phyloP scores from a whole-genome alignment of 2,329 filamentous ascomycete genomes.

The Alternaria dauci region DNA sequence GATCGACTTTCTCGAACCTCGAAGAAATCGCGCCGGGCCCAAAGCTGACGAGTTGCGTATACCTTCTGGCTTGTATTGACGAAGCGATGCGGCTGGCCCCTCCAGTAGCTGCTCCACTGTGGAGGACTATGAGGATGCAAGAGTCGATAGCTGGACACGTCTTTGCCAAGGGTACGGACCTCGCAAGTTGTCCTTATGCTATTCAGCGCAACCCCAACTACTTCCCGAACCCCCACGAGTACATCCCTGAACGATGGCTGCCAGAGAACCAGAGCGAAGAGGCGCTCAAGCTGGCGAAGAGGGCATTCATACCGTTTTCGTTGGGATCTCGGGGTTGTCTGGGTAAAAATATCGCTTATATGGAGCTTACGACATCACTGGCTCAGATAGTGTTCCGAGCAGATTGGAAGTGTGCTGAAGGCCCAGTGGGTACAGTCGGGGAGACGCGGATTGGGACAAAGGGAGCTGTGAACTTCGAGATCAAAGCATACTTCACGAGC shows the following conservation, averaged over 20 bases:
- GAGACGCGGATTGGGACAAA: neutral
- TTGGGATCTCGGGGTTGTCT: conserved; percentile 8
- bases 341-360: conserved; percentile 12
- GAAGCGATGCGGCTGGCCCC: conserved; percentile 36
- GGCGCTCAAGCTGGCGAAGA: neutral
- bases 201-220: neutral
- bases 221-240: conserved; percentile 10
- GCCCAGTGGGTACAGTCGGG: neutral
- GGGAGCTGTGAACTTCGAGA: neutral
- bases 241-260: conserved; percentile 12
- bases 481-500: conserved; percentile 7
- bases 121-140: conserved; percentile 15
- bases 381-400: conserved; percentile 7
- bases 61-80: conserved; percentile 37
- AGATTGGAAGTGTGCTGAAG: conserved; percentile 5
- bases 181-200: neutral
- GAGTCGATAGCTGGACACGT: neutral
- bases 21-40: conserved; percentile 27
- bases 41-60: conserved; percentile 16
- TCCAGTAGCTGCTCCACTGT: conserved; percentile 24
- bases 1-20: conserved; percentile 15
- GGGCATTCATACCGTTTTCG: conserved; percentile 12
- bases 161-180: neutral
- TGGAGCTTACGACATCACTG: conserved; percentile 6
- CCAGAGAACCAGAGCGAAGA: neutral